These are phyloP conservation scores for Lachnellula hyalina DNA, from an alignment of 2,329 filamentous ascomycete genomes.

Conservation along the genomic window DNA sequence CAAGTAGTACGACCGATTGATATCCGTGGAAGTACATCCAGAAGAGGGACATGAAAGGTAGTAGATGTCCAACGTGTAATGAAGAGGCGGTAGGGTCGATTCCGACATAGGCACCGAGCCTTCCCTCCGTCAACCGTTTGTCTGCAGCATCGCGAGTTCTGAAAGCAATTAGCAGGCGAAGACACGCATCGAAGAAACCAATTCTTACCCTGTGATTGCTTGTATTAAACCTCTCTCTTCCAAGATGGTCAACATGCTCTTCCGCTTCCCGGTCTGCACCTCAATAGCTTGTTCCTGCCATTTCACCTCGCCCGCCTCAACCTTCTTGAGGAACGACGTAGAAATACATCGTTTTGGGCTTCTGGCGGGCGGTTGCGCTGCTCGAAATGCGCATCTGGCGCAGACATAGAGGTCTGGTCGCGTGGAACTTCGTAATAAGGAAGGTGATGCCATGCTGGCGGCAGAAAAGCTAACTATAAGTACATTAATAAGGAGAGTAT, in stretches of 20 bases:
- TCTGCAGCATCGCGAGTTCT: constrained; percentile 47
- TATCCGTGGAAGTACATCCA: constrained; percentile 79
- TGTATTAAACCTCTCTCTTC: constrained; percentile 71
- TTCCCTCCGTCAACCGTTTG: constrained; percentile 56
- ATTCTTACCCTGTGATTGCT: constrained; percentile 63
- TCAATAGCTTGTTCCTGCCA: constrained; percentile 45
- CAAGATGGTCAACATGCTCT: constrained; percentile 57
- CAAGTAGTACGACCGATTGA: constrained; percentile 60
- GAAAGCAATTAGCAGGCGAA: constrained; percentile 5
- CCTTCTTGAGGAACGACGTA: constrained; percentile 33
- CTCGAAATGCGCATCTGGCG: constrained; percentile 27
- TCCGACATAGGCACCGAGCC: constrained; percentile 72
- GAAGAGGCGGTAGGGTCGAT: constrained; percentile 78
- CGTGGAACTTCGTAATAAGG: constrained; percentile 22
- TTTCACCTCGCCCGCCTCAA: constrained; percentile 27
- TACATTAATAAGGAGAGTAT: neutral
- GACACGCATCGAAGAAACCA: constrained; percentile 1
- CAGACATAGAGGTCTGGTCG: constrained; percentile 26
- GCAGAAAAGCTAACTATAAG: neutral
- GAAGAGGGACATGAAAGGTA: constrained; percentile 78
- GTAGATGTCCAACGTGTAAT: constrained; percentile 72
- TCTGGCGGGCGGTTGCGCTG: constrained; percentile 12
- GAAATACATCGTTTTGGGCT: constrained; percentile 25
- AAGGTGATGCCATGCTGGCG: constrained; percentile 26
- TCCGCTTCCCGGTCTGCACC: constrained; percentile 45